Base-by-base conservation (phyloP, 192 early-diverging fungal genomes). In the Podila horticola region DNA sequence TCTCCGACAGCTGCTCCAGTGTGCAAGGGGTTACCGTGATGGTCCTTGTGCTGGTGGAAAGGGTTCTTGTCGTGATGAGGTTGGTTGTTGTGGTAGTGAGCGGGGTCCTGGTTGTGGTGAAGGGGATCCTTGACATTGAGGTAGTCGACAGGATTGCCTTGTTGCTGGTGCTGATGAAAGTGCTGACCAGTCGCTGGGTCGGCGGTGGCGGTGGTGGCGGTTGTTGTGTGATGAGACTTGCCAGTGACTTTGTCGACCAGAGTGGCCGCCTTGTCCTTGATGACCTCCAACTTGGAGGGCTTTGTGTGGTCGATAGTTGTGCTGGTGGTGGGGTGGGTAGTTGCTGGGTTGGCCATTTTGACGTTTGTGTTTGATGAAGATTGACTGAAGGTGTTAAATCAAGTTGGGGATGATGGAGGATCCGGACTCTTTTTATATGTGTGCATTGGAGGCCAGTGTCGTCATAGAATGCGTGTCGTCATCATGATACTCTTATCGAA, bases 171-270 rank as follows among this genome's bases (percentile, higher is more conserved):
- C 52, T 10, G 52, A 22, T 17, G 52, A 12, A 24, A 1, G 20
- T n/a, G 52, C 52, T 55, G n/a, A 11, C 17, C 52, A 55, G 51
- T 20, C 20, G 6, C 67, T 12, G 51, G 51, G 57, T 69, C 20
- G 64, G 5, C 4, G 29, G 24, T 22, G 64, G 5, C 4, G 29
- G 24, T 22, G 62, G 45, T 67, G 52, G 55, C 63, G 45, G 52
- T 60, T n/a, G 36, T 61, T 41, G 66, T 22, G 5, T 77, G 41
- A 38, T 69, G 74, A 5, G 20, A 10, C 57, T 51, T 69, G 29
- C 77, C 71, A 4, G 65, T 69, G 49, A 81, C 28, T 58, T 73
- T 73, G 48, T 73, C 58, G 13, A 64, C 77, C 22, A 81, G 19
- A 34, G 62, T 26, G 41, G 55, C 15, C 8, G 71, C 77, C 66